phyloP scores from a whole-genome alignment of 306 rosid genomes.

The Malus sylvestris region DNA sequence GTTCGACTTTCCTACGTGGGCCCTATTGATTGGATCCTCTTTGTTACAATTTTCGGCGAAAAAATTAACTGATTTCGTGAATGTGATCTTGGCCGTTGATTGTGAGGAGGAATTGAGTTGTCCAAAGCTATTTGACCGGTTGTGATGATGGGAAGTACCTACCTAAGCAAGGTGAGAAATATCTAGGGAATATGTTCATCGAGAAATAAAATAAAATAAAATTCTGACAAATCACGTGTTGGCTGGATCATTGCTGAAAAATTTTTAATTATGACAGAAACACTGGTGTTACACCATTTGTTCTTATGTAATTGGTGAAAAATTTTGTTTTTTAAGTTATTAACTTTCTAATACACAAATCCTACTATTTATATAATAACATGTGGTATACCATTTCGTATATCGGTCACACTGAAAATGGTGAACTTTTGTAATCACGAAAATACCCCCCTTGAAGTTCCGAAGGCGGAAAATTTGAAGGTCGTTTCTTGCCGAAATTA shows the following conservation, averaged over 20 bases:
- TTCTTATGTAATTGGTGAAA: no score
- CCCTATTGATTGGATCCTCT: not conserved
- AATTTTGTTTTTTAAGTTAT: no score
- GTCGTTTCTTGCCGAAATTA: no score
- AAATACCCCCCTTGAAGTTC: not conserved
- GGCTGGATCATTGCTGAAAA: no score
- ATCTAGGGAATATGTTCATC: not conserved
- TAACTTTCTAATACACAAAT: no score
- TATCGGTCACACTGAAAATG: no score
- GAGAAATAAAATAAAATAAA: no score
- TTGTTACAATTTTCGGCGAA: not conserved
- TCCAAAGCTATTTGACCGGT: not conserved
- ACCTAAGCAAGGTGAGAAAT: not conserved
- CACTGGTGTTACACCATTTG: accelerated
- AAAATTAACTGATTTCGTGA: no score
- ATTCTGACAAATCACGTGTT: not conserved
- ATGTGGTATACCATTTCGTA: no score
- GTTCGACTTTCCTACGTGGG: no score
- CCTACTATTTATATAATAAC: no score
- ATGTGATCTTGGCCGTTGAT: not conserved
- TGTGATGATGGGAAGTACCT: not conserved
- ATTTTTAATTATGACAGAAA: accelerated
- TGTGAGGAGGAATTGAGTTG: not conserved
- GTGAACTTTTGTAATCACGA: not conserved
- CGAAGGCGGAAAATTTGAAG: not conserved